A percentile compares a stretch with the other conserved stretches of the same genome.
phyloP scores from a whole-genome alignment of 2,329 filamentous ascomycete genomes.

The Falciphora oryzae region DNA sequence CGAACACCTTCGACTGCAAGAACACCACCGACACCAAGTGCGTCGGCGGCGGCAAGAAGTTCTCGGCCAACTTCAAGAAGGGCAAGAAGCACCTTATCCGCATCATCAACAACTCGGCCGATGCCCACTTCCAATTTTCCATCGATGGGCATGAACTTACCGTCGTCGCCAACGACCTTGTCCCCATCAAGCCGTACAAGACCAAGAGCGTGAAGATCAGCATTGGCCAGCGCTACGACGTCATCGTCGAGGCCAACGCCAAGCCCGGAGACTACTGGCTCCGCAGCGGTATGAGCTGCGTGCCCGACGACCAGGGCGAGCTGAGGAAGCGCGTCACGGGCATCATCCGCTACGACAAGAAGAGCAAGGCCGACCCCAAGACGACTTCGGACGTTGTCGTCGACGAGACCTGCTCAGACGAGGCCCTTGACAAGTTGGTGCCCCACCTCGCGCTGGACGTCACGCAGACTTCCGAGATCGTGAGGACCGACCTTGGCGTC shows the following conservation, averaged over 20 bases:
- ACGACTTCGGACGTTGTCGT: neutral
- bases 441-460: constrained; percentile 16
- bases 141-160: constrained; percentile 33
- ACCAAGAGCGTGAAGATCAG: constrained; percentile 39
- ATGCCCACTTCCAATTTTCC: constrained; percentile 28
- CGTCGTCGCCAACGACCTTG: constrained; percentile 42
- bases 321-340: constrained; percentile 8
- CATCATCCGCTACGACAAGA: constrained; percentile 15
- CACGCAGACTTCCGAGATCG: neutral
- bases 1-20: constrained; percentile 3
- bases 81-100: constrained; percentile 27
- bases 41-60: constrained; percentile 8
- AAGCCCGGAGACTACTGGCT: constrained; percentile 11
- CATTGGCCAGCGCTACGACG: constrained; percentile 33
- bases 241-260: constrained; percentile 17
- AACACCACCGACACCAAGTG: constrained; percentile 2
- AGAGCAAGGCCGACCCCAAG: constrained; percentile 12
- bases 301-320: constrained; percentile 8
- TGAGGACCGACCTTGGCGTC: constrained; percentile 6
- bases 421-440: constrained; percentile 15
- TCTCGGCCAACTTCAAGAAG: neutral
- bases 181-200: constrained; percentile 39
- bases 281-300: constrained; percentile 12
- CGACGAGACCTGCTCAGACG: constrained; percentile 17
- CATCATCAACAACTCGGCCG: constrained; percentile 28